Evolutionary conservation across 108 stramenopile genomes (phyloP).

Genomic region (Mayamaea pseudoterrestris): DNA sequence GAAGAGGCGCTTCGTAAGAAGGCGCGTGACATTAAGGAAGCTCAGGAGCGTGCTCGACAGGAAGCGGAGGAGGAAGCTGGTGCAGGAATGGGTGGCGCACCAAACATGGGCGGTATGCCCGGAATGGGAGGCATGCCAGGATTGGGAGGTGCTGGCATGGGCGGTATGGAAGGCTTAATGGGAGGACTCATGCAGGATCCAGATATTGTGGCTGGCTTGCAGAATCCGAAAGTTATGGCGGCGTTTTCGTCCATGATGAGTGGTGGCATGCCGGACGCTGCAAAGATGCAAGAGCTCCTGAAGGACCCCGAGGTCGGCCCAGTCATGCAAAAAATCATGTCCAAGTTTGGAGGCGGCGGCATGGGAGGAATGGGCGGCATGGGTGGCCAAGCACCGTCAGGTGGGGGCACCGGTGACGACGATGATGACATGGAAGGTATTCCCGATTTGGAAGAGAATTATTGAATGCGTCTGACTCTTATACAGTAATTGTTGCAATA

Average conservation of each 20-base stretch:
- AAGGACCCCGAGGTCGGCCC: conserved; percentile 84
- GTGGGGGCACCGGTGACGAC: conserved; percentile 34
- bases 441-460: conserved; percentile 56
- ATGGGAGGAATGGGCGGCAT: conserved; percentile 30
- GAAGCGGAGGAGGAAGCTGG: conserved; percentile 17
- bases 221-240: conserved; percentile 74
- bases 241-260: conserved; percentile 71
- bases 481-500: too few species aligned
- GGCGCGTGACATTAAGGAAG: conserved; percentile 55
- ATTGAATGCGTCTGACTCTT: too few species aligned
- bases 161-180: conserved; percentile 62
- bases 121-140: conserved; percentile 35
- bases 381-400: conserved; percentile 24
- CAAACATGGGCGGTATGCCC: conserved; percentile 38
- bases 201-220: conserved; percentile 66
- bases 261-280: conserved; percentile 66
- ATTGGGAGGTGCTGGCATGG: conserved; percentile 26
- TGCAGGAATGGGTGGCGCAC: conserved; percentile 15
- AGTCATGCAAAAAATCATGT: conserved; percentile 75
- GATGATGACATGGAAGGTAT: conserved; percentile 60
- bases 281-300: conserved; percentile 80
- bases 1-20: conserved; percentile 60
- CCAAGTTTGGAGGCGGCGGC: conserved; percentile 40
- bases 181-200: conserved; percentile 57
- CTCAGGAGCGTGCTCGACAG: conserved; percentile 2